Conservation (phyloP, 306 rosid genomes). For the Castanopsis chinensis region DNA sequence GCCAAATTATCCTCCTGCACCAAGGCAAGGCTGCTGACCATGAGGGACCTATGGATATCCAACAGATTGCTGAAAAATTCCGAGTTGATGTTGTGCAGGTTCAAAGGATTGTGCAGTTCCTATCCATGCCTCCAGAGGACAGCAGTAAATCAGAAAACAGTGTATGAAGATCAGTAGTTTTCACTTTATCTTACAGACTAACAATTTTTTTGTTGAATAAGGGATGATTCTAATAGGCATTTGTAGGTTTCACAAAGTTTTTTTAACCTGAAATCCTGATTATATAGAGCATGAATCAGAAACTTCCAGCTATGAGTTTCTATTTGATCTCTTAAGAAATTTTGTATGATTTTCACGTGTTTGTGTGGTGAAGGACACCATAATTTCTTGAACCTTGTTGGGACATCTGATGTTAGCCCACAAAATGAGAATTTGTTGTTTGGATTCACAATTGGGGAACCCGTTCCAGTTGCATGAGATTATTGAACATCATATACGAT, state of each 20-base stretch:
- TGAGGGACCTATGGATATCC: slow-evolving; percentile 61
- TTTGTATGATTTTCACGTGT: neutral
- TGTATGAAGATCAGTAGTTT: slow-evolving; percentile 12
- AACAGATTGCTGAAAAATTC: slow-evolving; percentile 65
- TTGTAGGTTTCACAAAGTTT: slow-evolving; percentile 13
- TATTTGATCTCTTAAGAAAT: neutral
- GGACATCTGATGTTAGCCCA: neutral
- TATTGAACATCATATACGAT: neutral
- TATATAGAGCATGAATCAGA: neutral
- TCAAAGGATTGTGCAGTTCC: slow-evolving; percentile 57
- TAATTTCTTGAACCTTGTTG: neutral
- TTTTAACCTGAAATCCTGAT: slow-evolving; percentile 5
- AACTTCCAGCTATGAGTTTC: neutral
- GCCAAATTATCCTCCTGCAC: slow-evolving; percentile 65
- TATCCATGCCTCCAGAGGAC: slow-evolving; percentile 72
- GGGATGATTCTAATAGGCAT: slow-evolving; percentile 11
- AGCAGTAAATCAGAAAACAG: slow-evolving; percentile 35
- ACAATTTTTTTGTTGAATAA: slow-evolving; percentile 23
- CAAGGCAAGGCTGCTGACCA: slow-evolving; percentile 86
- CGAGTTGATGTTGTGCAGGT: slow-evolving; percentile 51
- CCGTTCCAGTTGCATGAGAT: neutral
- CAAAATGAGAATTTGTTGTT: neutral
- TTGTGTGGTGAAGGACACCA: neutral
- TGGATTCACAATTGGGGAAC: neutral
- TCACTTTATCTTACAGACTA: slow-evolving; percentile 4